Evolutionary conservation across 306 rosid genomes (phyloP).

Genomic region (Gleditsia sinensis): DNA sequence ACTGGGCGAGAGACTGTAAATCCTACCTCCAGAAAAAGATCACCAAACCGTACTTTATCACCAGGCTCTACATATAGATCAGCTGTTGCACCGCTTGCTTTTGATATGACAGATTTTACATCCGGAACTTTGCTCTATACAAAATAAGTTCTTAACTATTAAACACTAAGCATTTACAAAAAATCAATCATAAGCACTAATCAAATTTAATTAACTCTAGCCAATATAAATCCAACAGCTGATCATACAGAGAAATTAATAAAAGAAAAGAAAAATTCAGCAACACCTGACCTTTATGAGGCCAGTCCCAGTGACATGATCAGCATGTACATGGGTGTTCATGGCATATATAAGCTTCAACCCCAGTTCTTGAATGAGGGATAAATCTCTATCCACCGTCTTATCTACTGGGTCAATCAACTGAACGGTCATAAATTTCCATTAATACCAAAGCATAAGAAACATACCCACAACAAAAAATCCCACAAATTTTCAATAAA

Average conservation of each 20-base stretch:
- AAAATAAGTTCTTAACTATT: constrained; percentile 24
- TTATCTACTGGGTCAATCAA: constrained; percentile 97
- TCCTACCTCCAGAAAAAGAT: constrained; percentile 81
- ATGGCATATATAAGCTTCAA: constrained; percentile 75
- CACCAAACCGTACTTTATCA: constrained; percentile 65
- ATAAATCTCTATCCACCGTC: constrained; percentile 86
- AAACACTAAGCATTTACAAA: constrained; percentile 4
- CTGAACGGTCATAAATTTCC: constrained; percentile 40
- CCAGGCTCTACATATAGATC: constrained; percentile 66
- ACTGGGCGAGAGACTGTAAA: constrained; percentile 16
- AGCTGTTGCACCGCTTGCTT: constrained; percentile 79
- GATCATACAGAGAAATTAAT: not conserved
- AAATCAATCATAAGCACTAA: not conserved
- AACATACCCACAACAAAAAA: constrained; percentile 27
- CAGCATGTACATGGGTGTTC: constrained; percentile 99
- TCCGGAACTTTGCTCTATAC: constrained; percentile 68
- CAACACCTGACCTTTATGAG: constrained; percentile 63
- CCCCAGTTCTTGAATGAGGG: constrained; percentile 70
- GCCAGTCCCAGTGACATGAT: constrained; percentile 95
- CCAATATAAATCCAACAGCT: not conserved
- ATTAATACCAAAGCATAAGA: constrained; percentile 16
- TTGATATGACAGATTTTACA: constrained; percentile 83
- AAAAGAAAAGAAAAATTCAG: constrained; percentile 1
- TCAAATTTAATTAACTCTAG: not conserved
- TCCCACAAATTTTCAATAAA: constrained; percentile 1